Evolutionary conservation across 139 green algal genomes (phyloP), one percentile per base, ranked within the genome.

Genomic region (Volvox africanus): DNA sequence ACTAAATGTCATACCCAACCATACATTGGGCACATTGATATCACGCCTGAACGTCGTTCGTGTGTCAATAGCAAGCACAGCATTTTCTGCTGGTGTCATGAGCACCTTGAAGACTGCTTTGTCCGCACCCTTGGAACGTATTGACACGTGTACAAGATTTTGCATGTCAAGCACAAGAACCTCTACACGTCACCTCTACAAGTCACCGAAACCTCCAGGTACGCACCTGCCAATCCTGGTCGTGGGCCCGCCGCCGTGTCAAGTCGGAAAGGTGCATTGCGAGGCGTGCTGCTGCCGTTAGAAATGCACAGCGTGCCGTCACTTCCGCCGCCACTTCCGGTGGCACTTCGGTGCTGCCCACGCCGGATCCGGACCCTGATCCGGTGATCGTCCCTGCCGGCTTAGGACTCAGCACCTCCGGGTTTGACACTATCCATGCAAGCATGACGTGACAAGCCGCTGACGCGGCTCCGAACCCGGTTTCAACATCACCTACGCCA

Each of bases 361-460:
- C 14, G 20, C 2, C 83, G 16, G 35, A 26, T 13, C 35, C 83
- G 35, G 61, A 32, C 16, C 83, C 67, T 3, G 19, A 30, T 5
- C 71, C 35, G 20, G 17, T 14, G 1, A 9, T 36, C 21, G 3
- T n/a, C 0, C 18, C 69, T 0, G 68, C 68, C 68, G 55, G 26
- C 9, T 55, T 12, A 32, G 55, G 11, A 32, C 24, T 24, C 17
- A 84, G n/a, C 14, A 65, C 3, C 12, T 28, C 22, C 50, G 73
- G 86, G 86, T 90, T 84, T 9, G 73, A 67, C 11, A 90, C 73
- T 76, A 90, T 50, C 86, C 86, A 90, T 33, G 73, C 28, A 75
- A 90, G 75, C 73, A 90, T 84, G 6, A 90, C 86, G 75, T 90
- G 73, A 50, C 73, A 85, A 1, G 86, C 55, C n/a, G 86, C 36